Percentiles rank a stretch among this genome's conserved stretches.
Conservation (phyloP, 2,329 filamentous ascomycete species). For the Davidsoniella virescens region DNA sequence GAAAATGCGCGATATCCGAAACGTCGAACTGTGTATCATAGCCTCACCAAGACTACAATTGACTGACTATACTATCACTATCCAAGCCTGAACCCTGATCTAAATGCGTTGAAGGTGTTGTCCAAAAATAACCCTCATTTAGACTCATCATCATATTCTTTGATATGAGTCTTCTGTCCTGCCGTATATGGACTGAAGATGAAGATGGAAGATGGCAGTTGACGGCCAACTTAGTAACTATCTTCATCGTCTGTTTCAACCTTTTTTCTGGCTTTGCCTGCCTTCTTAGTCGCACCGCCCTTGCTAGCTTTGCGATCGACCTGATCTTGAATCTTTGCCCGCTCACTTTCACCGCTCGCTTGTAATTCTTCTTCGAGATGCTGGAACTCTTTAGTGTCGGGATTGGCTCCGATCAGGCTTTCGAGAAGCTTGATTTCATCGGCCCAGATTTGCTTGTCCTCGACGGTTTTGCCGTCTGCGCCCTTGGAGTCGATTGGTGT, state of each 20-base stretch:
- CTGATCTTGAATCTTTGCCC: conserved; percentile 61
- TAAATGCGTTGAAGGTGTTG: too few species aligned
- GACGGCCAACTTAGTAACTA: background rate
- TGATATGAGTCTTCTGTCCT: too few species aligned
- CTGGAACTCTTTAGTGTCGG: conserved; percentile 56
- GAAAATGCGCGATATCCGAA: too few species aligned
- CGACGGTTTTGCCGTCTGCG: conserved; percentile 46
- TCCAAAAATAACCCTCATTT: too few species aligned
- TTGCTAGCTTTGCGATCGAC: conserved; percentile 58
- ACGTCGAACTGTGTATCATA: too few species aligned
- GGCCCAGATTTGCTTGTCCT: conserved; percentile 78
- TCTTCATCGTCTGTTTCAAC: conserved; percentile 9
- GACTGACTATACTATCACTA: too few species aligned
- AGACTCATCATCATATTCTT: too few species aligned
- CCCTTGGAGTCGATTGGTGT: conserved; percentile 73
- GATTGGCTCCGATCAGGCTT: conserved; percentile 68
- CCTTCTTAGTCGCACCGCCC: conserved; percentile 26
- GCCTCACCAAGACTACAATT: too few species aligned
- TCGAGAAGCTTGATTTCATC: conserved; percentile 91
- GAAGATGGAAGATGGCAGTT: too few species aligned
- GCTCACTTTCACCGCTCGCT: conserved; percentile 51
- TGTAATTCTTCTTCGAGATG: conserved; percentile 48
- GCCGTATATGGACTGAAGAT: too few species aligned
- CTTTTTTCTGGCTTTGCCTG: conserved; percentile 20
- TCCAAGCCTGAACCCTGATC: too few species aligned